Conservation (phyloP, 768 basidiomycete genomes). For the Trametes gibbosa region DNA sequence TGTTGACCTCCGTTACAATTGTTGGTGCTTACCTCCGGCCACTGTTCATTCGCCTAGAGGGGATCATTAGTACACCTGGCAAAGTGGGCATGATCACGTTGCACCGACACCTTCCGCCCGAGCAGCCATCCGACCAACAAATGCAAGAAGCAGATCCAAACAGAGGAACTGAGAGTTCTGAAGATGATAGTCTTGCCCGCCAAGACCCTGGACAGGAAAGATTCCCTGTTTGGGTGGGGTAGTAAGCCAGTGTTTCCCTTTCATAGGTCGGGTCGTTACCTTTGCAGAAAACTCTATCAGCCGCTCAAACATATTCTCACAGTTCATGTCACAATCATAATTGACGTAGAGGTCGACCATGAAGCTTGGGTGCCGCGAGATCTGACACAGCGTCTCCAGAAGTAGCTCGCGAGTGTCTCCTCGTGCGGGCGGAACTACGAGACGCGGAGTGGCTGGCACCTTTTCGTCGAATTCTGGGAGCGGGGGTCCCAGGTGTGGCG, state of each 20-base stretch:
- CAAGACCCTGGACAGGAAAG: constrained; percentile 63
- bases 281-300: constrained; percentile 85
- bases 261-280: constrained; percentile 41
- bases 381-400: constrained; percentile 80
- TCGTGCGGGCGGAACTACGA: constrained; percentile 71
- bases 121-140: constrained; percentile 84
- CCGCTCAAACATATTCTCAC: constrained; percentile 93
- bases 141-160: constrained; percentile 81
- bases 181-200: constrained; percentile 59
- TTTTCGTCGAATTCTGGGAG: constrained; percentile 24
- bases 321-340: constrained; percentile 96
- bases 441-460: constrained; percentile 38
- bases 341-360: constrained; percentile 96
- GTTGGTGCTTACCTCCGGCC: constrained; percentile 56
- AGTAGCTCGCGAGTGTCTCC: constrained; percentile 88
- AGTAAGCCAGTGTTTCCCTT: background rate
- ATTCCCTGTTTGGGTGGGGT: constrained; percentile 54
- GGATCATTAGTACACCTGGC: constrained; percentile 1
- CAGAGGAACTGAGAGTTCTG: constrained; percentile 83
- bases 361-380: constrained; percentile 82
- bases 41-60: constrained; percentile 40
- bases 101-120: constrained; percentile 51
- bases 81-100: background rate
- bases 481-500: constrained; percentile 43
- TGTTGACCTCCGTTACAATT: background rate